Conservation (phyloP, 2,329 filamentous ascomycete genomes). For the Penicillium sp. region DNA sequence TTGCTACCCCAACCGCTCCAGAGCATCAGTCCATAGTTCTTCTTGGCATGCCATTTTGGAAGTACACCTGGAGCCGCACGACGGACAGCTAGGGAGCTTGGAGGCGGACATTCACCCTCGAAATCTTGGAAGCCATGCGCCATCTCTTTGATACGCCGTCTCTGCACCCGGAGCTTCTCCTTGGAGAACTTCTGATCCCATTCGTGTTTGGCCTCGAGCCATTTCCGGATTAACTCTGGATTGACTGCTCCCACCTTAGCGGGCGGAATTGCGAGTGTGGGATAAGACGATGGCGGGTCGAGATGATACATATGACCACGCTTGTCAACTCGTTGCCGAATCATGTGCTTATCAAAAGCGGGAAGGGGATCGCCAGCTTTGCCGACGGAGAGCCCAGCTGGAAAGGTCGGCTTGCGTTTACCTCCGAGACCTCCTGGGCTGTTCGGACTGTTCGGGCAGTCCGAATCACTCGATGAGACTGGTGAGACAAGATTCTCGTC, state of each 20-base stretch:
- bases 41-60: slow-evolving; percentile 44
- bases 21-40: slow-evolving; percentile 77
- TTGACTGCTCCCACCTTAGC: slow-evolving; percentile 80
- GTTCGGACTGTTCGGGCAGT: slow-evolving; percentile 22
- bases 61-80: slow-evolving; percentile 49
- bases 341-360: slow-evolving; percentile 83
- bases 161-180: slow-evolving; percentile 73
- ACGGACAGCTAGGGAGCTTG: slow-evolving; percentile 79
- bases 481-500: slow-evolving; percentile 79
- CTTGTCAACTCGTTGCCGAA: slow-evolving; percentile 82
- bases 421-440: slow-evolving; percentile 12
- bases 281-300: slow-evolving; percentile 66
- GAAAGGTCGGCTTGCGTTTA: slow-evolving; percentile 21
- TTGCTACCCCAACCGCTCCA: slow-evolving; percentile 91
- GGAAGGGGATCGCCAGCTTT: slow-evolving; percentile 85
- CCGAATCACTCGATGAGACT: slow-evolving; percentile 64
- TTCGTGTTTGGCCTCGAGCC: slow-evolving; percentile 74
- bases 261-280: slow-evolving; percentile 67
- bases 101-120: slow-evolving; percentile 78
- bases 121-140: slow-evolving; percentile 73
- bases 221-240: slow-evolving; percentile 77
- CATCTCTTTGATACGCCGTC: slow-evolving; percentile 74
- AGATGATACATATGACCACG: slow-evolving; percentile 77
- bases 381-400: slow-evolving; percentile 63
- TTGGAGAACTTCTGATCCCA: slow-evolving; percentile 77